Conservation (phyloP, 345 rosid genomes). For the Citrus medica region DNA sequence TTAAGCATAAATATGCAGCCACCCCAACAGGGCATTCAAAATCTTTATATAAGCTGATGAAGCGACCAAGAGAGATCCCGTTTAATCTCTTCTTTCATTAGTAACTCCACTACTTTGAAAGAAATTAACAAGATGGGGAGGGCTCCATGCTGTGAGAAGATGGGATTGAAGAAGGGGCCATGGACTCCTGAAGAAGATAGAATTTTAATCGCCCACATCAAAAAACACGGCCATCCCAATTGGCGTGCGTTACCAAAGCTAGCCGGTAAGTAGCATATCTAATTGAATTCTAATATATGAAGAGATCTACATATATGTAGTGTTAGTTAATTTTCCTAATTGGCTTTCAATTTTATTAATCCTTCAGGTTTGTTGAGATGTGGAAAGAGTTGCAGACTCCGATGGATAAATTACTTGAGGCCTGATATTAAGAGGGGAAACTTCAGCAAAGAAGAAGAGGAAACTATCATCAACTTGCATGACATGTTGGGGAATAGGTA, state of each 20-base stretch:
- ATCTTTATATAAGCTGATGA: background rate
- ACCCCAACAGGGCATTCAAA: background rate
- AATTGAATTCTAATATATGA: no score
- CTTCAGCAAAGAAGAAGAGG: slow-evolving; percentile 76
- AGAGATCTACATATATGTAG: no score
- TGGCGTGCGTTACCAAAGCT: slow-evolving; percentile 82
- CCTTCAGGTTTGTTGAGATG: slow-evolving; percentile 65
- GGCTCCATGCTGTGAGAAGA: slow-evolving; percentile 88
- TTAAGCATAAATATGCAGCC: slow-evolving; percentile 17
- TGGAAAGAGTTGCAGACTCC: slow-evolving; percentile 75
- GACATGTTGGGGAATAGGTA: slow-evolving; percentile 77
- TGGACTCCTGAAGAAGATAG: slow-evolving; percentile 76
- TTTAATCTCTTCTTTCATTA: no score
- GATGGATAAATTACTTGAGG: slow-evolving; percentile 71
- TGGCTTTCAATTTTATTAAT: no score
- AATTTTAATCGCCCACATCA: slow-evolving; percentile 49
- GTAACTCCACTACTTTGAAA: background rate
- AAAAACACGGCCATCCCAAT: slow-evolving; percentile 56
- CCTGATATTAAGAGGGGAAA: slow-evolving; percentile 89
- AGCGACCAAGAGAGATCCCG: no score
- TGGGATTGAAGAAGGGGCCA: slow-evolving; percentile 77
- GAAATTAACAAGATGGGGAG: slow-evolving; percentile 52
- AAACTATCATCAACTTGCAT: slow-evolving; percentile 62
- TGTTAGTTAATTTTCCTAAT: no score
- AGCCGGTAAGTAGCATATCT: slow-evolving; percentile 47